A percentile compares a stretch with the other conserved stretches of the same genome.
phyloP scores from a whole-genome alignment of 495 filamentous ascomycete genomes.

The Neurospora sp. region DNA sequence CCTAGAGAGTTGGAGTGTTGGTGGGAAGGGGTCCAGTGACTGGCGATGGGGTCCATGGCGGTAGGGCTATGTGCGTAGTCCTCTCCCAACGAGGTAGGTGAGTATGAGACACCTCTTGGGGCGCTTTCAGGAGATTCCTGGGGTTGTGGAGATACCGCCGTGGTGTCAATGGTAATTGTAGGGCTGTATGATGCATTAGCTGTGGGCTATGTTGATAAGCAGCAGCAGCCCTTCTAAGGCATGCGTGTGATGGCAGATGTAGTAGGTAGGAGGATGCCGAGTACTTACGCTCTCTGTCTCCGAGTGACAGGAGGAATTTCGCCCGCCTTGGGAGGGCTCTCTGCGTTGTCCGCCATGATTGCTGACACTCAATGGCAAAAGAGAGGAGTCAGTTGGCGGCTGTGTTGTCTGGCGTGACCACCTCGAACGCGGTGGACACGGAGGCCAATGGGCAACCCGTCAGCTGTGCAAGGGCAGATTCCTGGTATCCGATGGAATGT shows the following conservation, averaged over 20 bases:
- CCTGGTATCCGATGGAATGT: not conserved
- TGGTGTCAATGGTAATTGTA: conserved; percentile 69
- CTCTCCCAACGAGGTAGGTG: conserved; percentile 36
- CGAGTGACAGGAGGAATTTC: not conserved
- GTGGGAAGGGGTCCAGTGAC: conserved; percentile 38
- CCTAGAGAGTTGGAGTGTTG: conserved; percentile 19
- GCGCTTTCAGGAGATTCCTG: conserved; percentile 7
- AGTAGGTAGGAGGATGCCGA: not conserved
- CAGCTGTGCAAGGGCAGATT: not conserved
- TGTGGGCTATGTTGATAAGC: conserved; percentile 2
- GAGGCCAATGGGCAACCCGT: not conserved
- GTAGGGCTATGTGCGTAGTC: conserved; percentile 35
- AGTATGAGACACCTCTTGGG: conserved; percentile 15
- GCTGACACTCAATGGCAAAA: not conserved
- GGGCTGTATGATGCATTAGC: conserved; percentile 30
- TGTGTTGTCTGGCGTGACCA: not conserved
- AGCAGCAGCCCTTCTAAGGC: not conserved
- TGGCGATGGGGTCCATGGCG: conserved; percentile 29
- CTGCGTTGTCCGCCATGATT: not conserved
- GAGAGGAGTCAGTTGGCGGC: not conserved
- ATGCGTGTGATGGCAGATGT: not conserved
- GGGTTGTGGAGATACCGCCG: conserved; percentile 39
- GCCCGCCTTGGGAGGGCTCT: not conserved
- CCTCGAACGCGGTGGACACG: not conserved
- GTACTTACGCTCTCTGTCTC: conserved; percentile 14